A percentile compares a stretch with the other conserved stretches of the same genome.
phyloP scores from a whole-genome alignment of 352 stramenopile genomes.

The Peronospora belbahrii region DNA sequence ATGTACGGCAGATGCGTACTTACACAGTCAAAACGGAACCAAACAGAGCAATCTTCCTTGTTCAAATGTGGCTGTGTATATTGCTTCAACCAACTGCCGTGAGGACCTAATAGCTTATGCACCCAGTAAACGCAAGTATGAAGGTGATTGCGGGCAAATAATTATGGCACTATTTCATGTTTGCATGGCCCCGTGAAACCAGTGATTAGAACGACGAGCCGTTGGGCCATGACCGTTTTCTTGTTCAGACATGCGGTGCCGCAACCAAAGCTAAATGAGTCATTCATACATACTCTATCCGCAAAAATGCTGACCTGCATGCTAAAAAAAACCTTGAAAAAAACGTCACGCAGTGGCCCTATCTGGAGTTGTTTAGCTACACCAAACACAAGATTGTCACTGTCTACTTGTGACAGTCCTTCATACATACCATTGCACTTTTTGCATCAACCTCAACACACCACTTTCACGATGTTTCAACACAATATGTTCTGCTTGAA shows the following conservation, averaged over 20 bases:
- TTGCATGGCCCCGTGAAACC: too few relatives aligned
- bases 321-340: constrained; percentile 14
- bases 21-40: too few relatives aligned
- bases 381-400: constrained; percentile 5
- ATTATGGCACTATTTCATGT: neutral
- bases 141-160: neutral
- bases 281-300: neutral
- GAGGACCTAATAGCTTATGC: neutral
- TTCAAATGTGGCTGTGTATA: neutral
- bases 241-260: neutral
- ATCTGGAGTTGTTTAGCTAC: constrained; percentile 9
- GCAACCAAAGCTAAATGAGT: neutral
- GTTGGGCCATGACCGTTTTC: neutral
- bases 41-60: too few relatives aligned
- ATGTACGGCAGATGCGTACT: too few relatives aligned
- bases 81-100: neutral
- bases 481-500: neutral
- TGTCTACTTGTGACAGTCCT: neutral
- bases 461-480: constrained; percentile 7
- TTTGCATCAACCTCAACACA: constrained; percentile 9
- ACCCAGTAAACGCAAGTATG: neutral
- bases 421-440: constrained; percentile 4
- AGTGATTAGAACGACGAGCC: neutral
- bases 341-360: constrained; percentile 7
- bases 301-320: neutral